Conservation (phyloP, 1,284 basidiomycete genomes). For the Tilletiopsis washingtonensis region DNA sequence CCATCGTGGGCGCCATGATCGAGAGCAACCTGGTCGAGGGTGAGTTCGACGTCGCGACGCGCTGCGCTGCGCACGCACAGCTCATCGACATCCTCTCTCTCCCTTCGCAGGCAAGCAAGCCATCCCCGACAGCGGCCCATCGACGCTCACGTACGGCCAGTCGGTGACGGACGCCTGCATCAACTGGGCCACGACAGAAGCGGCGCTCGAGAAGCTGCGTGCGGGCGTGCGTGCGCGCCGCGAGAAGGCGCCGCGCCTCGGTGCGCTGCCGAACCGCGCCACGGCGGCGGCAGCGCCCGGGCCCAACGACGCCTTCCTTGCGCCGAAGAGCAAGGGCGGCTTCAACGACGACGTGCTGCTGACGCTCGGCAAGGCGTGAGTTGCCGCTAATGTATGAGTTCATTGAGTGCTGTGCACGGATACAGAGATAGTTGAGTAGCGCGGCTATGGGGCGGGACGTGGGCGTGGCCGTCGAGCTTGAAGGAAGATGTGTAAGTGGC, state of each 20-base stretch:
- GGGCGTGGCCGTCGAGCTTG: too few relatives aligned
- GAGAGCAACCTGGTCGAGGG: conserved; percentile 77
- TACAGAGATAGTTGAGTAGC: too few relatives aligned
- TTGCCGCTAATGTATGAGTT: too few relatives aligned
- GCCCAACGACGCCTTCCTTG: not conserved
- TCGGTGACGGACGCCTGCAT: conserved; percentile 44
- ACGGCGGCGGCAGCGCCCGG: too few relatives aligned
- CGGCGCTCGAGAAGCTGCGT: conserved; percentile 32
- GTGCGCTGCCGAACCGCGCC: not conserved
- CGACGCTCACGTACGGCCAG: conserved; percentile 33
- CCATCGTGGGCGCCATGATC: conserved; percentile 95
- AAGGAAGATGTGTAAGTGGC: too few relatives aligned
- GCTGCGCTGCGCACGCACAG: not conserved
- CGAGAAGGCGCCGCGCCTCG: conserved; percentile 3
- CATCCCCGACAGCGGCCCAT: conserved; percentile 33
- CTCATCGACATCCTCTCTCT: not conserved
- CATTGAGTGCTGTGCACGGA: too few relatives aligned
- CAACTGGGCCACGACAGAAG: conserved; percentile 38
- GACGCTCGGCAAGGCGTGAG: not conserved
- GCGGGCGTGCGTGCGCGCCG: conserved; percentile 27
- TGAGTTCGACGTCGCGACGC: not conserved
- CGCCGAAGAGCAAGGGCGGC: not conserved
- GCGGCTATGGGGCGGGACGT: too few relatives aligned
- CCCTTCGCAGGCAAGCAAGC: conserved; percentile 22
- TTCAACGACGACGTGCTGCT: conserved; percentile 35